A percentile compares a stretch with the other conserved stretches of the same genome.
Evolutionary conservation across 768 basidiomycete species (phyloP).

Genomic region (Lentinus tigrinus): DNA sequence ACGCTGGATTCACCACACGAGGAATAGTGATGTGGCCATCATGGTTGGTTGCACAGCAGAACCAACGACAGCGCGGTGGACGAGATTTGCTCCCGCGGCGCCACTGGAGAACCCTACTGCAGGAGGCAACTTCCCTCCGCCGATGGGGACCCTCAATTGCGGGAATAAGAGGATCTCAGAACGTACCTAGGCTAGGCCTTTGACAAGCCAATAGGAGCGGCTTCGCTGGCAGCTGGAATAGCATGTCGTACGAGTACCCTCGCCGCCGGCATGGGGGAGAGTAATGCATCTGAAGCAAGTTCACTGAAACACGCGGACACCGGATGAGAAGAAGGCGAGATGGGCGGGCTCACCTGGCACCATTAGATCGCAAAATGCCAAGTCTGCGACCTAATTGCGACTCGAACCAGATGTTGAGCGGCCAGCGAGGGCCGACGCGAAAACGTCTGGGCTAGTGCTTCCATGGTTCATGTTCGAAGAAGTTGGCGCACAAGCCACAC

Average conservation of each 20-base stretch:
- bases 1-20: not conserved
- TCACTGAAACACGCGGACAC: conserved; percentile 3
- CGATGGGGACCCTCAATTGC: conserved; percentile 9
- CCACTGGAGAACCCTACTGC: conserved; percentile 1
- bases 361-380: not conserved
- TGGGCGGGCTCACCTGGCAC: not conserved
- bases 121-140: conserved; percentile 4
- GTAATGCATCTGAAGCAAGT: not conserved
- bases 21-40: conserved; percentile 1
- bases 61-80: not conserved
- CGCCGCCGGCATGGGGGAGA: conserved; percentile 1
- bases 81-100: conserved; percentile 11
- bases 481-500: not conserved
- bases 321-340: not conserved
- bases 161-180: conserved; percentile 10
- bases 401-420: not conserved
- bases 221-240: conserved; percentile 6
- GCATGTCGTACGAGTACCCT: conserved; percentile 1
- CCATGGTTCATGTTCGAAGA: not conserved
- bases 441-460: not conserved
- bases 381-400: not conserved
- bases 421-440: not conserved
- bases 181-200: conserved; percentile 8
- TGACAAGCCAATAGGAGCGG: not conserved
- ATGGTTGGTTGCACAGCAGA: not conserved